Evolutionary conservation across 139 green algal species (phyloP).

Genomic region (Pseudopediastrum boryanum): DNA sequence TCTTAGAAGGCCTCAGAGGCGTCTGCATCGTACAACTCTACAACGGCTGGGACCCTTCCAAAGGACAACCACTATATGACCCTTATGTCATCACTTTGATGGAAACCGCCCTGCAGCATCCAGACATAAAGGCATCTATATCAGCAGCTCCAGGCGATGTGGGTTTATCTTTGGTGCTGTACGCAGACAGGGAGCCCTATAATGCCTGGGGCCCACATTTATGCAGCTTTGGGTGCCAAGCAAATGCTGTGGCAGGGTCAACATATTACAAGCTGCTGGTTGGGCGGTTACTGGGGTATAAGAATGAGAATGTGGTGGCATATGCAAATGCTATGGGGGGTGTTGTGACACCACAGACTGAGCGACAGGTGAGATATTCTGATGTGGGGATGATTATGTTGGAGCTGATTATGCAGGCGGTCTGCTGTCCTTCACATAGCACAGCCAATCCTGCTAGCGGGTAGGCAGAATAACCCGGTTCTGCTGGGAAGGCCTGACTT

Average conservation of each 20-base stretch:
- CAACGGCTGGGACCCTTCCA: constrained; percentile 40
- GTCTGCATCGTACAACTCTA: constrained; percentile 39
- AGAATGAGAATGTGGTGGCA: constrained; percentile 35
- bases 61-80: constrained; percentile 43
- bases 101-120: constrained; percentile 20
- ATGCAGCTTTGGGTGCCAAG: constrained; percentile 49
- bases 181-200: constrained; percentile 45
- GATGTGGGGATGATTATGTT: neutral
- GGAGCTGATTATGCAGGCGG: neutral
- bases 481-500: neutral
- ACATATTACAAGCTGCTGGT: constrained; percentile 52
- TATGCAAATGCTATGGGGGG: constrained; percentile 28
- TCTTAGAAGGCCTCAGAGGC: constrained; percentile 15
- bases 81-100: constrained; percentile 29
- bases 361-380: constrained; percentile 3
- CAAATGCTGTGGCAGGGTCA: constrained; percentile 44
- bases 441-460: neutral
- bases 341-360: constrained; percentile 7
- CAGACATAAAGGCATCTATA: neutral
- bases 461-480: neutral
- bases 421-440: neutral
- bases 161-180: constrained; percentile 39
- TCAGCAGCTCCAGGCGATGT: constrained; percentile 35
- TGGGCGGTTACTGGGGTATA: constrained; percentile 45
- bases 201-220: constrained; percentile 40